These are phyloP conservation scores for Buxus sempervirens DNA, from an alignment of 164 flowering plant species.

Conservation along the genomic window DNA sequence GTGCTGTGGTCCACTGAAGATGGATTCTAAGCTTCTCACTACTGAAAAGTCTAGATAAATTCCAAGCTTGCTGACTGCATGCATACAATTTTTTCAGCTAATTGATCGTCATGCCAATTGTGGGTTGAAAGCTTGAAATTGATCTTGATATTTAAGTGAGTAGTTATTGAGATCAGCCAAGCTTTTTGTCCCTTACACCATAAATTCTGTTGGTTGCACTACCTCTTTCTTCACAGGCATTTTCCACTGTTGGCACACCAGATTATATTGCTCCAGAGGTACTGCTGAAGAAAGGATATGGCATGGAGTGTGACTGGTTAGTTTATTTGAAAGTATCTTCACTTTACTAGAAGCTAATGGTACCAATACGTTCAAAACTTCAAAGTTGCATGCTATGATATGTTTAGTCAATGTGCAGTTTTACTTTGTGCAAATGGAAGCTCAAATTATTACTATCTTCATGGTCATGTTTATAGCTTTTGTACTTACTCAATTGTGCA, in stretches of 20 bases:
- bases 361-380: not conserved
- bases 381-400: no score
- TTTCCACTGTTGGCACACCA: constrained; percentile 95
- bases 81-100: not conserved
- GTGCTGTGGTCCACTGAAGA: no score
- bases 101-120: not conserved
- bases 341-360: not conserved
- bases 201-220: not conserved
- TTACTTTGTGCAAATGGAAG: no score
- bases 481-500: no score
- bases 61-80: no score
- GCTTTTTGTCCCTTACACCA: not conserved
- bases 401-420: no score
- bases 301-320: constrained; percentile 95
- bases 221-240: constrained; percentile 33
- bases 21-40: no score
- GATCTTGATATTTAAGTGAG: not conserved
- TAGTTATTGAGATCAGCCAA: not conserved
- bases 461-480: no score
- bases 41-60: no score
- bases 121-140: not conserved
- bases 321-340: constrained; percentile 4
- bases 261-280: constrained; percentile 99
- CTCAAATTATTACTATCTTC: no score
- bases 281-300: constrained; percentile 91